phyloP scores from a whole-genome alignment of 2,329 filamentous ascomycete genomes.

The Verruconis gallopava region DNA sequence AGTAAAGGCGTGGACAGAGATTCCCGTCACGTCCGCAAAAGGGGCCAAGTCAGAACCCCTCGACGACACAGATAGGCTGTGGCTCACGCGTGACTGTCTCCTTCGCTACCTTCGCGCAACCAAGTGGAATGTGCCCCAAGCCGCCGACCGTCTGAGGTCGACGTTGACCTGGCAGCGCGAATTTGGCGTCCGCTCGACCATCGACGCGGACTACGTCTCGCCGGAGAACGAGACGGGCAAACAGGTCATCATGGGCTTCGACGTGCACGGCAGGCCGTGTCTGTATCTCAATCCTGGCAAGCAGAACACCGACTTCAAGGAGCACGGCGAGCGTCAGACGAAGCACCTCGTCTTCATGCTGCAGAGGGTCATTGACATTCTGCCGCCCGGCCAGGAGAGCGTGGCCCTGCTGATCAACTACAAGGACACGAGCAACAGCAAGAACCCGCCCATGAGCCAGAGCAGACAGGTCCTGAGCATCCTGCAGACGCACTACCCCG shows the following conservation, averaged over 20 bases:
- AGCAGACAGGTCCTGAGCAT: constrained; percentile 80
- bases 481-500: constrained; percentile 90
- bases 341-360: constrained; percentile 95
- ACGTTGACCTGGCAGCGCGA: constrained; percentile 84
- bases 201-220: constrained; percentile 77
- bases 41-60: constrained; percentile 48
- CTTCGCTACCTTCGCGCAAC: constrained; percentile 86
- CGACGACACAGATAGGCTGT: constrained; percentile 70
- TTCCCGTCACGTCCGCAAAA: constrained; percentile 52
- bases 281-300: constrained; percentile 79
- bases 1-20: constrained; percentile 56
- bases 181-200: constrained; percentile 61
- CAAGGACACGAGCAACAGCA: constrained; percentile 60
- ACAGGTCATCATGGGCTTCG: constrained; percentile 79
- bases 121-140: constrained; percentile 70
- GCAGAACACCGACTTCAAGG: constrained; percentile 83
- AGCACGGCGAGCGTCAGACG: constrained; percentile 63
- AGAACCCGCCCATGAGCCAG: constrained; percentile 63
- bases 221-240: constrained; percentile 95
- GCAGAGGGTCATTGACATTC: constrained; percentile 76
- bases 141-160: constrained; percentile 63
- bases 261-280: constrained; percentile 74
- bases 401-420: constrained; percentile 85
- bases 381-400: constrained; percentile 77
- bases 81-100: constrained; percentile 84